Conservation (phyloP, 192 early-diverging fungal species). For the Dispira simplex region DNA sequence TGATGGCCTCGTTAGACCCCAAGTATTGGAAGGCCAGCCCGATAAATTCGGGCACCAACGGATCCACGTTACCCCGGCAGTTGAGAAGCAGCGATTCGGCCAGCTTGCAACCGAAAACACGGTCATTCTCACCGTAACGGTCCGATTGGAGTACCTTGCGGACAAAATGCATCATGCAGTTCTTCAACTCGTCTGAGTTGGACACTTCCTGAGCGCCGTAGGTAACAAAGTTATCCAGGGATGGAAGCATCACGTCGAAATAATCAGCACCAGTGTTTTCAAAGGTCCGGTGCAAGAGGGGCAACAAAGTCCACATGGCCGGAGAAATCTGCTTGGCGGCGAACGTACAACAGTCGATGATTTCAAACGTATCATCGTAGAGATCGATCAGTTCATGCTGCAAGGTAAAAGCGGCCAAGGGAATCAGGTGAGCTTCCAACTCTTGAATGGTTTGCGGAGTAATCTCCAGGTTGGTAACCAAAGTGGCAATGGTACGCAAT, state of each 20-base stretch:
- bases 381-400: constrained; percentile 54
- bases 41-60: constrained; percentile 49
- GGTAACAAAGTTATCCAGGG: constrained; percentile 80
- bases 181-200: constrained; percentile 45
- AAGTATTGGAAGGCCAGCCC: constrained; percentile 49
- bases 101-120: constrained; percentile 68
- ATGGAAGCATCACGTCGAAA: constrained; percentile 81
- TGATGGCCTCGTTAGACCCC: constrained; percentile 36
- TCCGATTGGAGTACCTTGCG: constrained; percentile 72
- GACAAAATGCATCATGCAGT: constrained; percentile 68
- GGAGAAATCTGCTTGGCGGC: constrained; percentile 68
- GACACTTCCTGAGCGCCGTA: constrained; percentile 64
- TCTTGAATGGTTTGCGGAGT: constrained; percentile 62
- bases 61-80: constrained; percentile 68
- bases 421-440: constrained; percentile 64
- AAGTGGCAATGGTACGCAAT: constrained; percentile 74
- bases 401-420: constrained; percentile 63
- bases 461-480: constrained; percentile 74
- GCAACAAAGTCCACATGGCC: constrained; percentile 70
- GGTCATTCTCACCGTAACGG: constrained; percentile 56
- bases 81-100: constrained; percentile 75
- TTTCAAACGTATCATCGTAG: constrained; percentile 76
- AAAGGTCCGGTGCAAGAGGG: constrained; percentile 55
- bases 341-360: constrained; percentile 78
- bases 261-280: constrained; percentile 72